Evolutionary conservation across 192 early-diverging fungal genomes (phyloP), one percentile per base, ranked within the genome.

Genomic region (Coemansia furcata): DNA sequence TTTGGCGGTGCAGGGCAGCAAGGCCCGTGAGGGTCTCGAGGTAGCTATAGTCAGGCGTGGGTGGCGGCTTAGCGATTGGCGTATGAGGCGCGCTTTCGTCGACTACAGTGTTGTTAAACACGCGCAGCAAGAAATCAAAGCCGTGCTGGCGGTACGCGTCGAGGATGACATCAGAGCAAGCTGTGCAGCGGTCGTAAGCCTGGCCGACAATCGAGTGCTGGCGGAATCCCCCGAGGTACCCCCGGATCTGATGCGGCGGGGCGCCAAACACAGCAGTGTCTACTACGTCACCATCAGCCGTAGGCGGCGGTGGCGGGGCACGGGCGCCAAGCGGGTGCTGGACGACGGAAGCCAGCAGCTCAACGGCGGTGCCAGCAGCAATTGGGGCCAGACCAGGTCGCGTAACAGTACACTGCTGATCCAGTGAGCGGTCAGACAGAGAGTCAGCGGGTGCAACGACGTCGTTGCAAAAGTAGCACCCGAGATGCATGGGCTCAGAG

Each of bases 391-490:
- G 72, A 4, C 97, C 97, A 4, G 97, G 97, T 19, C 97, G 86
- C 3, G 97, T 96, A 6, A 99, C 97, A 0, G 97, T 99, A 74
- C 97, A 99, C 86, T 96, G 94, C 72, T 99, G 97, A 73, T 99
- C 97, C 50, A 99, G 82, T 0, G 96, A 96, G 38, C 97, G 86
- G 77, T 97, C 94, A 11, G 87, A 90, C 6, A 98, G 84, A 17
- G 97, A 97, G 80, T 99, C 95, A 0, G 89, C 86, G 3, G 97
- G 96, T n/a, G 94, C 95, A 17, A 99, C 95, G 62, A 99, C 89
- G 67, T 99, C 97, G 75, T 96, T 97, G 85, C 97, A 99, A 66
- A 94, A 99, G 71, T 99, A 99, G 68, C 97, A 99, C 10, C 97
- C 97, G 15, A 99, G 84, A 1, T 78, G 66, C 19, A 29, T n/a